phyloP scores from a whole-genome alignment of 352 stramenopile genomes.

The Phytopythium boreale region DNA sequence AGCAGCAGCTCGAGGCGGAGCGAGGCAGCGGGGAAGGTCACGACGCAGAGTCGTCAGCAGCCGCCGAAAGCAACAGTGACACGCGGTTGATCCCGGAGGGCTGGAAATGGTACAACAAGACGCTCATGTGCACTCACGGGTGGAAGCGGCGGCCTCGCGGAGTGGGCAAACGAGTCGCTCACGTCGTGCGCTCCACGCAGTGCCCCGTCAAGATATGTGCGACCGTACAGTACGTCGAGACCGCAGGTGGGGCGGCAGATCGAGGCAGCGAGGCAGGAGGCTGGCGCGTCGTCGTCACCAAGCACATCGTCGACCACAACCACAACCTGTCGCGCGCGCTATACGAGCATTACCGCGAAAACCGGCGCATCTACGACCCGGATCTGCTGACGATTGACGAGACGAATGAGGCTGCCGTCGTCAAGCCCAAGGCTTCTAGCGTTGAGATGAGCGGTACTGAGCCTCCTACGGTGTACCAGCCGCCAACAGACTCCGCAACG shows the following conservation, averaged over 20 bases:
- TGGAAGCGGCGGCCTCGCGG: slow-evolving; percentile 76
- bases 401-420: slow-evolving; percentile 23
- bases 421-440: slow-evolving; percentile 17
- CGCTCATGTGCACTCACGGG: slow-evolving; percentile 74
- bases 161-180: slow-evolving; percentile 56
- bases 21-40: no score
- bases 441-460: background rate
- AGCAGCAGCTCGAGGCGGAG: slow-evolving; percentile 7
- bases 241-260: background rate
- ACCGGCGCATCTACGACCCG: slow-evolving; percentile 74
- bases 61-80: background rate
- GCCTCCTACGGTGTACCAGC: background rate
- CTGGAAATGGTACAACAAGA: slow-evolving; percentile 84
- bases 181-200: slow-evolving; percentile 58
- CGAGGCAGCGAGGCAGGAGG: slow-evolving; percentile 9
- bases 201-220: slow-evolving; percentile 81
- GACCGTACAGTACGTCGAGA: slow-evolving; percentile 56
- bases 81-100: slow-evolving; percentile 51
- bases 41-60: background rate
- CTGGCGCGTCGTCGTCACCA: slow-evolving; percentile 75
- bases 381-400: slow-evolving; percentile 62
- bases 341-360: slow-evolving; percentile 75
- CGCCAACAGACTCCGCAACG: background rate
- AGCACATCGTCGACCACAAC: slow-evolving; percentile 75
- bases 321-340: slow-evolving; percentile 75